Base-by-base conservation (phyloP, 179 eudicot genomes). In the Heliamphora pulchella region DNA sequence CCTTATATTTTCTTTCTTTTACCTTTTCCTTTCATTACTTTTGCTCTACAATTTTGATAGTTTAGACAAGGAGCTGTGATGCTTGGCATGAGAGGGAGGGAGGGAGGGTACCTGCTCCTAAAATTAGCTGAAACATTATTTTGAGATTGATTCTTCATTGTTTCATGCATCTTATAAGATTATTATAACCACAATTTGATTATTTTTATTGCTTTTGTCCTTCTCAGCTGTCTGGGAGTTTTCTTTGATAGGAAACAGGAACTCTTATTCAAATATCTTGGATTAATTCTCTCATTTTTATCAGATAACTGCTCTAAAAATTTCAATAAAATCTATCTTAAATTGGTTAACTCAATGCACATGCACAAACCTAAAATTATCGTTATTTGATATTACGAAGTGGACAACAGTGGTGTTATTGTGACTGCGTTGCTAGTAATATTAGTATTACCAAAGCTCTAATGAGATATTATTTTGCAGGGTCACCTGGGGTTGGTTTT, bases 401-500 rank as follows among this genome's bases (percentile, higher is more conserved):
- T 7, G 9, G 8, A 17, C 14, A 31, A 66, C 54, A 41, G 31
- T 66, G 31, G 51, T 78, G 31, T 1, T 39, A 41, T 15, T 76
- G 68, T 69, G 39, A 64, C 51, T 47, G 31, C 14, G 7, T 57
- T 46, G 20, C 31, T 15, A 8, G 58, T 57, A 57, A 65, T 66
- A 11, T 51, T 66, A 3, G 41, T n/a, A 75, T 20, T 68, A 43
- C 48, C 68, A n/a, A 41, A 65, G 58, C 22, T 67, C 8, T 47
- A 6, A 15, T 15, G 18, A 15, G 55, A 58, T 76, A 55, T 68
- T 69, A 48, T 47, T 83, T 66, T 80, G 59, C 83, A 90, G 95
- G 93, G 58, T 86, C 88, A 83, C 81, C 89, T 83, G 91, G 88
- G 80, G 84, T 77, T 72, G 86, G 80, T 10, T 83, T 87, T 69